Conservation (phyloP, 2,329 filamentous ascomycete genomes). For the Neoascochyta sp. region DNA sequence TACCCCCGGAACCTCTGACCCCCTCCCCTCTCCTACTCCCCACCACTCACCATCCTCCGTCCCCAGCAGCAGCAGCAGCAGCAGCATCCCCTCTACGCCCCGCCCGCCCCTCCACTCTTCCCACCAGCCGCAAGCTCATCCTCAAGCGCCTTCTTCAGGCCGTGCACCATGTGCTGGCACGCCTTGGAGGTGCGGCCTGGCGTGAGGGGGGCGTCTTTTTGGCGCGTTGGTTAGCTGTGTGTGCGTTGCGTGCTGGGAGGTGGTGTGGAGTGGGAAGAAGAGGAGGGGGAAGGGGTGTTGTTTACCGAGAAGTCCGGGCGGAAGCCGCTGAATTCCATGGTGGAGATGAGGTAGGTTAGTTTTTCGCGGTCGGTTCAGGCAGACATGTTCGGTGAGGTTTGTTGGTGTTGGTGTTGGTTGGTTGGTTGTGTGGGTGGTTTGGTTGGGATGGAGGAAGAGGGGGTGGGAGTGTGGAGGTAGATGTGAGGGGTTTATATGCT, state of each 20-base stretch:
- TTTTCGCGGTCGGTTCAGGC: constrained; percentile 14
- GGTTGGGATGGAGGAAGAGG: neutral
- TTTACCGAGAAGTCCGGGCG: constrained; percentile 10
- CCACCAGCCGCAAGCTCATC: constrained; percentile 17
- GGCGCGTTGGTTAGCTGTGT: too few species aligned
- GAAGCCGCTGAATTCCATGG: constrained; percentile 9
- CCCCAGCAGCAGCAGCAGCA: too few species aligned
- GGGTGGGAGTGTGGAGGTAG: neutral
- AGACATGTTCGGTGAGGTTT: constrained; percentile 3
- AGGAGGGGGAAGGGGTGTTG: neutral
- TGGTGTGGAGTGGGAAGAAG: neutral
- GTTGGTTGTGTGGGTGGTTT: neutral
- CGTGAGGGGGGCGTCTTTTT: constrained; percentile 15
- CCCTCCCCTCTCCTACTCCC: too few species aligned
- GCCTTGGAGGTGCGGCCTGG: constrained; percentile 14
- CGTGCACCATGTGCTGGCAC: constrained; percentile 20
- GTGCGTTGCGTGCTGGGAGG: too few species aligned
- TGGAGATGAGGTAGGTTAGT: neutral
- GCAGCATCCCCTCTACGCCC: too few species aligned
- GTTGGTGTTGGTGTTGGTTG: constrained; percentile 6
- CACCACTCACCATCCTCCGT: too few species aligned
- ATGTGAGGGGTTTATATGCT: constrained; percentile 1
- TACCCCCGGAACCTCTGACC: too few species aligned
- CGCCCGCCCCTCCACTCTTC: too few species aligned
- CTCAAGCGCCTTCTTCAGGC: constrained; percentile 15